Conservation (phyloP, 352 stramenopile species). For the Pythium apleroticum region DNA sequence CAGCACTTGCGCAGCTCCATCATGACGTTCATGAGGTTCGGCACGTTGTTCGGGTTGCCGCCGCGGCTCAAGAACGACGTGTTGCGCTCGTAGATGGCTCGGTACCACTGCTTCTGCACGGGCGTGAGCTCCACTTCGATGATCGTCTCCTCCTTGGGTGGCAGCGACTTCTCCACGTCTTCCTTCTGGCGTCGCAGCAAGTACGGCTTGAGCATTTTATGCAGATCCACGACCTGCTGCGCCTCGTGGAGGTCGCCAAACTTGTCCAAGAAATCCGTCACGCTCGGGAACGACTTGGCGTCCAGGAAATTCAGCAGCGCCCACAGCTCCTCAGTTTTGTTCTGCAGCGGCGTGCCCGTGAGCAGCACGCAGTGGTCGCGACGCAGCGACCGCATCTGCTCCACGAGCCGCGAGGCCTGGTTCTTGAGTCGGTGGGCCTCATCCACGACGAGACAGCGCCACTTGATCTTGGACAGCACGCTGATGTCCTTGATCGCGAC, state of each 20-base stretch:
- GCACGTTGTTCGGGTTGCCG: conserved; percentile 77
- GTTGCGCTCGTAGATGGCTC: conserved; percentile 97
- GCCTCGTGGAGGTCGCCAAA: conserved; percentile 88
- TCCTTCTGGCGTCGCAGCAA: conserved; percentile 88
- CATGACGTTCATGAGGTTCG: conserved; percentile 92
- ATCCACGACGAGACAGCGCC: conserved; percentile 88
- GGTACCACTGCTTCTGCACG: conserved; percentile 91
- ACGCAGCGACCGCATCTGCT: conserved; percentile 81
- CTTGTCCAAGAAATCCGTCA: conserved; percentile 93
- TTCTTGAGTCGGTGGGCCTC: conserved; percentile 90
- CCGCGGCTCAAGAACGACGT: conserved; percentile 86
- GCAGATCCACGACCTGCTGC: conserved; percentile 85
- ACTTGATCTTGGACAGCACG: conserved; percentile 95
- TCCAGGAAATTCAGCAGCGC: conserved; percentile 99
- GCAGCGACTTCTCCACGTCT: conserved; percentile 88
- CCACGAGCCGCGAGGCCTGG: conserved; percentile 78
- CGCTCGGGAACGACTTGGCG: conserved; percentile 89
- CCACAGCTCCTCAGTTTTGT: conserved; percentile 99
- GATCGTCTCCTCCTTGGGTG: conserved; percentile 89
- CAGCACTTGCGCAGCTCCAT: conserved; percentile 92
- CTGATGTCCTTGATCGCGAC: conserved; percentile 89
- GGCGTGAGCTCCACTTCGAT: conserved; percentile 90
- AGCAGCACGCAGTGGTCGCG: conserved; percentile 85
- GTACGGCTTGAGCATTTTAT: conserved; percentile 91
- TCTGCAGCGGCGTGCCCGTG: conserved; percentile 89